These are phyloP conservation scores for Aplosporella prunicola DNA, from an alignment of 2,329 filamentous ascomycete genomes.

Conservation along the genomic window DNA sequence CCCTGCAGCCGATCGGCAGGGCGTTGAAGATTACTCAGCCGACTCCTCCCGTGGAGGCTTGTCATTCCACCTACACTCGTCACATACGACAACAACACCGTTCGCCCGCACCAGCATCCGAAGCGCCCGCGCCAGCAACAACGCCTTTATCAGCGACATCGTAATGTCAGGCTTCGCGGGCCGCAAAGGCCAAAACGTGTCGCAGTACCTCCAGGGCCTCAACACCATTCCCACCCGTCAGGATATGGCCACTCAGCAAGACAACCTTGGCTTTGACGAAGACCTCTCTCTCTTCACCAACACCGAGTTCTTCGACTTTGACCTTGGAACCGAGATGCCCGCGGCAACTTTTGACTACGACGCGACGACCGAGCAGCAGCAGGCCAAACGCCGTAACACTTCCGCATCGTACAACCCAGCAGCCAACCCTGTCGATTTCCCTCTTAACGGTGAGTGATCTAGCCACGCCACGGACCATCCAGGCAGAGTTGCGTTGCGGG, in stretches of 20 bases:
- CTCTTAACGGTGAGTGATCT: slow-evolving; percentile 23
- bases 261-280: slow-evolving; percentile 31
- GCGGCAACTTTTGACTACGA: slow-evolving; percentile 20
- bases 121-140: too few species aligned
- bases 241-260: slow-evolving; percentile 19
- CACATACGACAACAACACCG: too few species aligned
- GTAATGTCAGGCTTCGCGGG: slow-evolving; percentile 69
- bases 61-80: too few species aligned
- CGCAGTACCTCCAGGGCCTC: slow-evolving; percentile 77
- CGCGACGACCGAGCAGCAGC: slow-evolving; percentile 19
- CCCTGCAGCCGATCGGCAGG: too few species aligned
- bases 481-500: slow-evolving; percentile 6
- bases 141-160: too few species aligned
- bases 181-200: slow-evolving; percentile 76
- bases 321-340: slow-evolving; percentile 31
- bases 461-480: slow-evolving; percentile 9
- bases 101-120: too few species aligned
- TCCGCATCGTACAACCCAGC: slow-evolving; percentile 11
- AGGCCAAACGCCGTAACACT: slow-evolving; percentile 12
- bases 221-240: slow-evolving; percentile 53
- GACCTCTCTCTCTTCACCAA: slow-evolving; percentile 48
- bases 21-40: too few species aligned
- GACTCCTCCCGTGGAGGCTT: too few species aligned
- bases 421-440: slow-evolving; percentile 23
- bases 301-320: slow-evolving; percentile 58